Conservation (phyloP, 345 rosid genomes). For the Lumnitzera littorea region DNA sequence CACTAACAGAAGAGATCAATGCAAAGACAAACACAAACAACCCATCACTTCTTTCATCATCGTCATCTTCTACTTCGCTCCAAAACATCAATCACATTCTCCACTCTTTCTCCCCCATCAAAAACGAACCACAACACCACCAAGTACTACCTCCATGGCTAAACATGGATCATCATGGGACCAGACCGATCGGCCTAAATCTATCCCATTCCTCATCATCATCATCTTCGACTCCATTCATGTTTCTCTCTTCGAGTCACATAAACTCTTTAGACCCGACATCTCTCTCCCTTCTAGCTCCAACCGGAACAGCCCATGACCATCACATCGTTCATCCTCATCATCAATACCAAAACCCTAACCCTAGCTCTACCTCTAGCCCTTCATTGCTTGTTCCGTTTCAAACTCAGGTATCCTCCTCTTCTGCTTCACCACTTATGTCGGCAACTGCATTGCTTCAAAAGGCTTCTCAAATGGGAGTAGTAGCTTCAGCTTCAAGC, state of each 20-base stretch:
- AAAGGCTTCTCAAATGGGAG: constrained; percentile 43
- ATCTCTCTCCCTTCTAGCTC: constrained; percentile 5
- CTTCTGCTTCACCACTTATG: constrained; percentile 24
- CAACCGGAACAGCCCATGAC: constrained; percentile 3
- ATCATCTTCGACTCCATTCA: no score
- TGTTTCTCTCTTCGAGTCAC: no score
- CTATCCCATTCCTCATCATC: no score
- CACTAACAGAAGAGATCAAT: constrained; percentile 36
- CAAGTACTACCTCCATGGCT: no score
- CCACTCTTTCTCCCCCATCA: no score
- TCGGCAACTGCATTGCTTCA: constrained; percentile 43
- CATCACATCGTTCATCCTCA: constrained; percentile 2
- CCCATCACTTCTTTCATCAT: constrained; percentile 5
- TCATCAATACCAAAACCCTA: constrained; percentile 17
- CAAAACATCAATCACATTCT: no score
- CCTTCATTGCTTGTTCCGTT: not conserved
- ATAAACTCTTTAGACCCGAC: no score
- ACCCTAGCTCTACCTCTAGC: constrained; percentile 10
- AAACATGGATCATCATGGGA: no score
- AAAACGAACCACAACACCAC: no score
- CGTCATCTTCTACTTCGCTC: no score
- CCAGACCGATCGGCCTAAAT: no score
- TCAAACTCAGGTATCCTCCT: not conserved
- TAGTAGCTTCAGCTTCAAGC: constrained; percentile 26
- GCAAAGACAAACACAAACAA: constrained; percentile 24